These are phyloP conservation scores for Tubosaeta sp. DNA, from an alignment of 768 basidiomycete genomes.

Conservation along the genomic window DNA sequence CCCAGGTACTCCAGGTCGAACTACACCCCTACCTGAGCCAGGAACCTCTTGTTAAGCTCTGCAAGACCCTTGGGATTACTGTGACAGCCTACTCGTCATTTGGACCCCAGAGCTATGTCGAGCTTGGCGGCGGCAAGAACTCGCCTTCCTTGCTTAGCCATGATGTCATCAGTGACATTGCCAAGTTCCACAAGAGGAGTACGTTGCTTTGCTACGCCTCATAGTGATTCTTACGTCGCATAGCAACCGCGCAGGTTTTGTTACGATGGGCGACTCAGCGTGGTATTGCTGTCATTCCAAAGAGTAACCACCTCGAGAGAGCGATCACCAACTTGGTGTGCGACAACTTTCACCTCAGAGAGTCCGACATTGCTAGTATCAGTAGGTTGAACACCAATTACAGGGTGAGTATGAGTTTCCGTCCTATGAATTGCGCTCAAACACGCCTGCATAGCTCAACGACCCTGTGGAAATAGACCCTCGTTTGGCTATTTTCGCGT, in stretches of 20 bases:
- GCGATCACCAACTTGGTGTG: slow-evolving; percentile 44
- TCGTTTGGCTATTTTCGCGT: slow-evolving; percentile 68
- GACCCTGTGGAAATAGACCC: slow-evolving; percentile 66
- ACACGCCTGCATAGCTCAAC: slow-evolving; percentile 47
- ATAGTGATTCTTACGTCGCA: slow-evolving; percentile 3
- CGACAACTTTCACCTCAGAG: slow-evolving; percentile 46
- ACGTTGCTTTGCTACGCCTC: neutral
- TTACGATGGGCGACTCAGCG: slow-evolving; percentile 79
- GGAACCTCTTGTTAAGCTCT: slow-evolving; percentile 41
- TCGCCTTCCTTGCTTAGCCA: slow-evolving; percentile 52
- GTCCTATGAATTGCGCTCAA: slow-evolving; percentile 3
- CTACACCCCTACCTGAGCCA: slow-evolving; percentile 55
- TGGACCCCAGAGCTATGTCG: slow-evolving; percentile 54
- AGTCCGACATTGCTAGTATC: slow-evolving; percentile 56
- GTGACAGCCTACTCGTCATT: slow-evolving; percentile 57
- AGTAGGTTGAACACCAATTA: slow-evolving; percentile 56
- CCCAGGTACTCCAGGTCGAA: slow-evolving; percentile 59
- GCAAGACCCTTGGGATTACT: slow-evolving; percentile 42
- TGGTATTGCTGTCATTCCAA: slow-evolving; percentile 72
- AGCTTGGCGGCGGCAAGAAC: slow-evolving; percentile 58
- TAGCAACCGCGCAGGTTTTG: slow-evolving; percentile 57
- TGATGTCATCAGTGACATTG: slow-evolving; percentile 40
- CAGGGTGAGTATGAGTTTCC: slow-evolving; percentile 44
- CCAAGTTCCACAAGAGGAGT: slow-evolving; percentile 54
- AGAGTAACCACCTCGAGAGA: slow-evolving; percentile 47